phyloP scores from a whole-genome alignment of 148 eudicot genomes.

The Chenopodium formosanum region DNA sequence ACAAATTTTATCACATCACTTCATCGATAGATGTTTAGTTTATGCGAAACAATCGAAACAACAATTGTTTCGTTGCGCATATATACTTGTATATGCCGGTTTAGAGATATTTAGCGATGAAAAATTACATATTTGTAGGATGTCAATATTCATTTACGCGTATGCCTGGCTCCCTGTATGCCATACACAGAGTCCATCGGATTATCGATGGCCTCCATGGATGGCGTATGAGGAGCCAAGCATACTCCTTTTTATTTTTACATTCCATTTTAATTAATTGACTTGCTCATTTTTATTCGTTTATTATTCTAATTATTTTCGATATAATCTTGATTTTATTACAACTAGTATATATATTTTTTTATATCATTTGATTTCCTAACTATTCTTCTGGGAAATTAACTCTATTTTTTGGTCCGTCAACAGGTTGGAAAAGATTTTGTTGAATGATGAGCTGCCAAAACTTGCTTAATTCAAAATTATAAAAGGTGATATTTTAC shows the following conservation, averaged over 20 bases:
- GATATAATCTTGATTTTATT: neutral
- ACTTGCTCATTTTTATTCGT: neutral
- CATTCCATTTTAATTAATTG: neutral
- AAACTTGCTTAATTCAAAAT: neutral
- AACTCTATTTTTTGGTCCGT: neutral
- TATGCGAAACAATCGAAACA: no score
- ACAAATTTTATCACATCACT: no score
- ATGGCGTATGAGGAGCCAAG: conserved; percentile 58
- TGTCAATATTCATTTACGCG: neutral
- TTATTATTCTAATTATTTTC: neutral
- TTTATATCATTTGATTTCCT: neutral
- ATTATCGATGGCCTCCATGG: conserved; percentile 32
- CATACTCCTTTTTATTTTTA: conserved; percentile 24
- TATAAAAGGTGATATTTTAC: neutral
- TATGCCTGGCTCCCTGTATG: conserved; percentile 59
- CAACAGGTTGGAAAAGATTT: conserved; percentile 1
- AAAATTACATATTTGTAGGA: neutral
- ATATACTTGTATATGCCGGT: no score
- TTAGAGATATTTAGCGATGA: no score
- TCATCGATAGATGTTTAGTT: no score
- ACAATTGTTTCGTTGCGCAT: no score
- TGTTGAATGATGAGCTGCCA: neutral
- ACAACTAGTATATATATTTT: neutral
- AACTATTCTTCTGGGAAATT: neutral
- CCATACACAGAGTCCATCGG: conserved; percentile 38